phyloP scores from a whole-genome alignment of 257 asterid genomes.

The Handroanthus guayacan region DNA sequence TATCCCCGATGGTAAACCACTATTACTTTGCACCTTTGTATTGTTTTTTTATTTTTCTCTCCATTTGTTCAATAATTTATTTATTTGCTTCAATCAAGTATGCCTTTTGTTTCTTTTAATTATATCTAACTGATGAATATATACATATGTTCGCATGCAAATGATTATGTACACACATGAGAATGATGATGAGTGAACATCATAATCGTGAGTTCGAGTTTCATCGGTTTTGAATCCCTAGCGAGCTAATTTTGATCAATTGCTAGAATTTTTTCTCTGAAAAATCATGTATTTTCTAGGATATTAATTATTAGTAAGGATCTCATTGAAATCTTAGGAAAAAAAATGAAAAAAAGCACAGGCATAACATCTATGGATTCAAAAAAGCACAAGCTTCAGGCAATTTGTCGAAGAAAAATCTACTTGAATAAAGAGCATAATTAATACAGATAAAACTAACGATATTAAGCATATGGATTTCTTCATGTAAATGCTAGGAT shows the following conservation, averaged over 20 bases:
- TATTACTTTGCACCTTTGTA: background rate
- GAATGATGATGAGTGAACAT: background rate
- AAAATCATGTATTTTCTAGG: no score
- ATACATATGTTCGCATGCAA: background rate
- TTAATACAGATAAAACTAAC: no score
- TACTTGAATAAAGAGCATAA: no score
- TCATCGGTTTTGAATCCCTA: background rate
- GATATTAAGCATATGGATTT: no score
- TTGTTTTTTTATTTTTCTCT: background rate
- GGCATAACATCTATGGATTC: no score
- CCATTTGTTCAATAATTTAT: background rate
- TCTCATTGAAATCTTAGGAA: no score
- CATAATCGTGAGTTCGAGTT: no score
- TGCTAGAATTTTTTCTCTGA: no score
- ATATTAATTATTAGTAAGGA: no score
- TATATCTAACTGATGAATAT: background rate
- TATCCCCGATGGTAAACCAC: background rate
- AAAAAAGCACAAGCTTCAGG: no score
- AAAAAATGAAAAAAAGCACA: no score
- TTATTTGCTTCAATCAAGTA: background rate
- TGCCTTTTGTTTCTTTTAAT: background rate
- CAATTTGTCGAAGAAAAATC: no score
- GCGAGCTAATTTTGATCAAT: background rate
- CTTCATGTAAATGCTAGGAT: background rate
- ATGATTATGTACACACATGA: background rate